A percentile compares a stretch with the other conserved stretches of the same genome.
These are phyloP conservation scores for Candida rishiriensis DNA, from an alignment of 805 yeast species.

Conservation along the genomic window DNA sequence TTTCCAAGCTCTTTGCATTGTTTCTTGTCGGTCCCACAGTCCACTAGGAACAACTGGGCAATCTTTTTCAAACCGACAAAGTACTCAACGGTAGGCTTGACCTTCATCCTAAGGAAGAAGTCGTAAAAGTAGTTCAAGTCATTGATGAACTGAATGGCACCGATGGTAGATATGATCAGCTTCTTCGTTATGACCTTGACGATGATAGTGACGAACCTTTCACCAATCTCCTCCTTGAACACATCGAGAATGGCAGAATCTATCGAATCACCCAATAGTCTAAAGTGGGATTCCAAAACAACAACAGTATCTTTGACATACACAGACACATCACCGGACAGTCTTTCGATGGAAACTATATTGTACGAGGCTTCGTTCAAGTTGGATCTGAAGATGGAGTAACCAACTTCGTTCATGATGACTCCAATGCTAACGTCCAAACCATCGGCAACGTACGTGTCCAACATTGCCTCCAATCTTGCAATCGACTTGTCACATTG, in stretches of 20 bases:
- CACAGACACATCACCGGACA: slow-evolving; percentile 37
- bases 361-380: slow-evolving; percentile 48
- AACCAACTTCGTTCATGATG: slow-evolving; percentile 65
- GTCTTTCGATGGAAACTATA: slow-evolving; percentile 12
- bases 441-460: slow-evolving; percentile 89
- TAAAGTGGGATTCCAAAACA: slow-evolving; percentile 66
- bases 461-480: slow-evolving; percentile 73
- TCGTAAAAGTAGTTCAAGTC: slow-evolving; percentile 78
- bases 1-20: slow-evolving; percentile 84
- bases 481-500: slow-evolving; percentile 60
- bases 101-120: slow-evolving; percentile 59
- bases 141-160: slow-evolving; percentile 77
- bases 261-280: slow-evolving; percentile 71
- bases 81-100: slow-evolving; percentile 67
- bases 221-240: slow-evolving; percentile 90
- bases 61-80: slow-evolving; percentile 78
- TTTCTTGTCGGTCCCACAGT: slow-evolving; percentile 42
- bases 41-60: slow-evolving; percentile 76
- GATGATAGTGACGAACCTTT: slow-evolving; percentile 70
- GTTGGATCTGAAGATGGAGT: slow-evolving; percentile 17
- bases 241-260: slow-evolving; percentile 87
- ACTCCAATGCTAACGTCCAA: slow-evolving; percentile 89
- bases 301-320: slow-evolving; percentile 64
- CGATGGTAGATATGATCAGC: slow-evolving; percentile 64
- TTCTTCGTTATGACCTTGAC: slow-evolving; percentile 73